A percentile compares a stretch with the other conserved stretches of the same genome.
phyloP scores from a whole-genome alignment of 176 grass and related monocot species.

The Juncus inflexus region DNA sequence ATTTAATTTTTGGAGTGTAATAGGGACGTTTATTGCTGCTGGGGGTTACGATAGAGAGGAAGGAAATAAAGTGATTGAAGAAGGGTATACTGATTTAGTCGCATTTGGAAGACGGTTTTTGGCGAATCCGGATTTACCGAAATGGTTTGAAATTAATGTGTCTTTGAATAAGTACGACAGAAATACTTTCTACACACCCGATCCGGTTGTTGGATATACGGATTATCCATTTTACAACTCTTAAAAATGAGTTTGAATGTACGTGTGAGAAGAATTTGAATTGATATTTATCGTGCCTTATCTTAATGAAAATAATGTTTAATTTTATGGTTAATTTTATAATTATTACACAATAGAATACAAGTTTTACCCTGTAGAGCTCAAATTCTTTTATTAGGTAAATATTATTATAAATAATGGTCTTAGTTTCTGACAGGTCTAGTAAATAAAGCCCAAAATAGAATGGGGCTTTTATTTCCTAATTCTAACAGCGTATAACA shows the following conservation, averaged over 20 bases:
- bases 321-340: too few relatives aligned
- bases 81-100: constrained; percentile 44
- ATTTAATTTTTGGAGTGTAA: not conserved
- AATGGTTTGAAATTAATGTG: constrained; percentile 33
- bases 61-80: constrained; percentile 34
- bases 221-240: constrained; percentile 39
- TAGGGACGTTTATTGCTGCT: constrained; percentile 35
- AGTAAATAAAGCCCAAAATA: too few relatives aligned
- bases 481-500: too few relatives aligned
- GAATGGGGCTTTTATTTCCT: too few relatives aligned
- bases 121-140: constrained; percentile 51
- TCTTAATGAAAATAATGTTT: too few relatives aligned
- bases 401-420: too few relatives aligned
- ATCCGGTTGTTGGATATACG: constrained; percentile 43
- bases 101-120: constrained; percentile 49
- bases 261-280: too few relatives aligned
- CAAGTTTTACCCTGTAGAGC: too few relatives aligned
- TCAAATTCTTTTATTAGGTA: too few relatives aligned
- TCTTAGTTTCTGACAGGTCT: too few relatives aligned
- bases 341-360: too few relatives aligned
- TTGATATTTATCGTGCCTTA: too few relatives aligned
- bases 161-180: constrained; percentile 26
- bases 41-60: not conserved
- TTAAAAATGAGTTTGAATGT: not conserved
- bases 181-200: constrained; percentile 39